A percentile compares a stretch with the other conserved stretches of the same genome.
Evolutionary conservation across 495 filamentous ascomycete genomes (phyloP).

Genomic region (Glonium stellatum): DNA sequence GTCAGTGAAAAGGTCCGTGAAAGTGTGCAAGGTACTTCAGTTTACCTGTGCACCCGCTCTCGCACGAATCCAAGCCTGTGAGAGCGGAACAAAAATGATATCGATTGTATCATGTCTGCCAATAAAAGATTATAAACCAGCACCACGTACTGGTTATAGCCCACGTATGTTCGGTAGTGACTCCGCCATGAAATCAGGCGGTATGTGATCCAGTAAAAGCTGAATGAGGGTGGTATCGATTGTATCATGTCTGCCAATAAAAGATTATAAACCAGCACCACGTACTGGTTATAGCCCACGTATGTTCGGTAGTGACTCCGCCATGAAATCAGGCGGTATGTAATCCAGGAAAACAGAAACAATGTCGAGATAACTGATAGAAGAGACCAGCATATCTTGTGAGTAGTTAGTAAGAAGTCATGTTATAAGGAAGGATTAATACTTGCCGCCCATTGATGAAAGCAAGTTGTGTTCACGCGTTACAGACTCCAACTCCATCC

Average conservation of each 20-base stretch:
- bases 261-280: conserved; percentile 67
- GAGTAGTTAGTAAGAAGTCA: too few species aligned
- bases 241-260: conserved; percentile 69
- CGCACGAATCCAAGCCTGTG: too few species aligned
- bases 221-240: conserved; percentile 59
- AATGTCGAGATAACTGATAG: conserved; percentile 31
- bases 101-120: conserved; percentile 65
- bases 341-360: conserved; percentile 30
- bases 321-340: conserved; percentile 33
- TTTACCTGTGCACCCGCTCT: too few species aligned
- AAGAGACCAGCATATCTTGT: too few species aligned
- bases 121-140: conserved; percentile 68
- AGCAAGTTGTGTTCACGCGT: too few species aligned
- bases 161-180: conserved; percentile 33
- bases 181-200: conserved; percentile 33
- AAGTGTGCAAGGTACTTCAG: too few species aligned
- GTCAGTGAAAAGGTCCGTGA: too few species aligned
- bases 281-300: conserved; percentile 59
- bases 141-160: conserved; percentile 65
- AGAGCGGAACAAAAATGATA: conserved; percentile 60
- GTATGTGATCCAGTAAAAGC: conserved; percentile 51
- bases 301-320: conserved; percentile 31
- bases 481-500: too few species aligned
- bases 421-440: too few species aligned
- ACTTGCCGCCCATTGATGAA: too few species aligned